Evolutionary conservation across 2,329 filamentous ascomycete species (phyloP).

Genomic region (Pseudogymnoascus sp.): DNA sequence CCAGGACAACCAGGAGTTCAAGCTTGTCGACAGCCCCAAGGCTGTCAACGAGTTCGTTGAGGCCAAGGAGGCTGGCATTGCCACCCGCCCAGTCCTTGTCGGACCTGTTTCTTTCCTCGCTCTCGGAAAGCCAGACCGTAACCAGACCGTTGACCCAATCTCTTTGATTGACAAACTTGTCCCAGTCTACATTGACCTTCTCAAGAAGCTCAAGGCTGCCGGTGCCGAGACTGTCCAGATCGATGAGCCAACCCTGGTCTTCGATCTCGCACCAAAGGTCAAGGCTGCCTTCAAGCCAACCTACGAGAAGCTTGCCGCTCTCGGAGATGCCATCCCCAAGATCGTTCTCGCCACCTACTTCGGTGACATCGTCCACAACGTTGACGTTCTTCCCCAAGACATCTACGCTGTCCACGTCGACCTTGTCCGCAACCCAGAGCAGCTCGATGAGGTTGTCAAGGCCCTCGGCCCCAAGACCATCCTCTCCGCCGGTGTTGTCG

Average conservation of each 20-base stretch:
- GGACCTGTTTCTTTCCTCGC: slow-evolving; percentile 96
- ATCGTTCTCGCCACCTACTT: slow-evolving; percentile 95
- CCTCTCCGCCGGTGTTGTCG: slow-evolving; percentile 92
- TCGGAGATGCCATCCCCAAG: slow-evolving; percentile 76
- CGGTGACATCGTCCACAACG: slow-evolving; percentile 98
- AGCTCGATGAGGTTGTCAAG: slow-evolving; percentile 76
- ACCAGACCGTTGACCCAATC: slow-evolving; percentile 86
- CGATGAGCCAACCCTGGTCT: slow-evolving; percentile 94
- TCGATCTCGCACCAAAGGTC: slow-evolving; percentile 80
- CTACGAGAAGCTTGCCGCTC: slow-evolving; percentile 76
- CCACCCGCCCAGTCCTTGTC: slow-evolving; percentile 86
- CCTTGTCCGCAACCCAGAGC: slow-evolving; percentile 96
- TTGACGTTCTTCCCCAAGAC: slow-evolving; percentile 74
- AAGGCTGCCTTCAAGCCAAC: slow-evolving; percentile 97
- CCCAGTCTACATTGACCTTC: slow-evolving; percentile 88
- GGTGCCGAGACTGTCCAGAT: slow-evolving; percentile 97
- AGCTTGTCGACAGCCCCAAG: slow-evolving; percentile 80
- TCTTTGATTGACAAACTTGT: slow-evolving; percentile 87
- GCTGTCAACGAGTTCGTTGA: slow-evolving; percentile 89
- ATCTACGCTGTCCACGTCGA: slow-evolving; percentile 87
- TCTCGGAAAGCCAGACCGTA: slow-evolving; percentile 97
- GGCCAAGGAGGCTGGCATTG: slow-evolving; percentile 93
- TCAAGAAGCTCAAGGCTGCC: slow-evolving; percentile 87
- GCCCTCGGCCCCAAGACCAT: slow-evolving; percentile 82
- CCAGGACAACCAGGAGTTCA: slow-evolving; percentile 95